Base-by-base conservation (phyloP, 2,329 filamentous ascomycete genomes). In the Diaporthe eres region DNA sequence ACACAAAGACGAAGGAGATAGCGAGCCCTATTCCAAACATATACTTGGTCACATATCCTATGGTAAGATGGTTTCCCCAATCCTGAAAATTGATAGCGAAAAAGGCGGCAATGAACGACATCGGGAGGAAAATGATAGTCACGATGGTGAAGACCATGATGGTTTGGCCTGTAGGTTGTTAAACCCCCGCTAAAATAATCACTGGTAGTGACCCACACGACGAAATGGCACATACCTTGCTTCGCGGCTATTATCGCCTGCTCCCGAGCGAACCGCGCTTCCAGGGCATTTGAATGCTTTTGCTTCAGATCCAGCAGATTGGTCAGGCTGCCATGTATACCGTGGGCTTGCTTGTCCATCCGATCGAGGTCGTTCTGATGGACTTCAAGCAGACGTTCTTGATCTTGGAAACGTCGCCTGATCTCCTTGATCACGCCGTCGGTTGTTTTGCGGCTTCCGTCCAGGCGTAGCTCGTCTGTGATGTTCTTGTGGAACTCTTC, bases 271-370 rank as follows among this genome's bases (percentile, higher is more conserved):
- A 90, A 92, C 8, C 91, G 88, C 1, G 91, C 92, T 80, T 93
- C 92, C 63, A 92, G 89, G 0, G 90, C 91, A 82, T 93, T 93
- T 78, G 91, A 91, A 74, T 93, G 91, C 81, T 93, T 93, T 79
- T 94, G 92, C 80, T 94, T 94, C 1, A 93, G 86, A 78, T 93
- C 92, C 0, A 94, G 87, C 7, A 93, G 83, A 78, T 93, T 89
- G 0, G 89, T 91, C 63, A 93, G 87, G 72, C 87, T 89, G 58
- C 87, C 83, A 79, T 92, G 92, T 77, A 92, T 90, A 28, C 88
- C 87, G 75, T 88, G 85, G 0, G 91, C 90, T 80, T 92, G 91
- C 60, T 87, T 87, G 78, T 91, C 88, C 91, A 93, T 93, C 10
- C 91, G 87, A 34, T 87, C 85, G 31, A 93, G 86, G 76, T 93